Evolutionary conservation across 2,329 filamentous ascomycete species (phyloP).

Genomic region (Didymella lethalis): DNA sequence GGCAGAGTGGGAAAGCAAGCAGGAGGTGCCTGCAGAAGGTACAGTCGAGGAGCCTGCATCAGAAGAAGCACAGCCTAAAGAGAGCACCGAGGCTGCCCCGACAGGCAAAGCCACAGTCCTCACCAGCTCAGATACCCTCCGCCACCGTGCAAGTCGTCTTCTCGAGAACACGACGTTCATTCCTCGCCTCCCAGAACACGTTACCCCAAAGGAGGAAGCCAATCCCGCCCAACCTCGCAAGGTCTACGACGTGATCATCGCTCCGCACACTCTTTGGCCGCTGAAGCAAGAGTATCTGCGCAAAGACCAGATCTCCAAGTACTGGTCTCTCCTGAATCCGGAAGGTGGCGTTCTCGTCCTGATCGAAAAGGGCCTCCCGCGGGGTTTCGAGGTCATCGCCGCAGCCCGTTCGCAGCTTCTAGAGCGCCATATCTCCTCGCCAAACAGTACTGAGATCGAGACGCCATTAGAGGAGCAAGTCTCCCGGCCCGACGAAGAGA

Average conservation of each 20-base stretch:
- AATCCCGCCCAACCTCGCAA: constrained; percentile 64
- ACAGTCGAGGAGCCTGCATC: constrained; percentile 27
- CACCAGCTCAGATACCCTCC: constrained; percentile 76
- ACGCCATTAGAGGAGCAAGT: constrained; percentile 50
- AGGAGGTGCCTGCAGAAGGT: constrained; percentile 41
- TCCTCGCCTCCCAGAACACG: constrained; percentile 86
- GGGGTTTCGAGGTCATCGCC: constrained; percentile 91
- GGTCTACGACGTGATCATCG: constrained; percentile 87
- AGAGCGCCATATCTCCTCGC: constrained; percentile 74
- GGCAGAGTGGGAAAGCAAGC: constrained; percentile 81
- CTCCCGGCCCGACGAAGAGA: constrained; percentile 49
- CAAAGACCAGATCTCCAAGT: constrained; percentile 81
- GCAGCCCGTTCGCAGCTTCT: constrained; percentile 82
- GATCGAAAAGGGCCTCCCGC: constrained; percentile 88
- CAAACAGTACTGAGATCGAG: constrained; percentile 58
- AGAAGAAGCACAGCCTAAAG: constrained; percentile 19
- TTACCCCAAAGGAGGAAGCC: constrained; percentile 65
- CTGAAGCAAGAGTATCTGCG: constrained; percentile 78
- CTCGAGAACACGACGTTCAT: constrained; percentile 91
- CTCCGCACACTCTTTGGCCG: constrained; percentile 81
- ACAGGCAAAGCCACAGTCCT: constrained; percentile 82
- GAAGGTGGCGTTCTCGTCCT: constrained; percentile 86
- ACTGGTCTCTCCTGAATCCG: constrained; percentile 86
- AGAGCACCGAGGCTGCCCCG: constrained; percentile 51
- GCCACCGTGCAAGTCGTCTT: constrained; percentile 76